Evolutionary conservation across 495 filamentous ascomycete species (phyloP).

Genomic region (Cryomyces minteri): DNA sequence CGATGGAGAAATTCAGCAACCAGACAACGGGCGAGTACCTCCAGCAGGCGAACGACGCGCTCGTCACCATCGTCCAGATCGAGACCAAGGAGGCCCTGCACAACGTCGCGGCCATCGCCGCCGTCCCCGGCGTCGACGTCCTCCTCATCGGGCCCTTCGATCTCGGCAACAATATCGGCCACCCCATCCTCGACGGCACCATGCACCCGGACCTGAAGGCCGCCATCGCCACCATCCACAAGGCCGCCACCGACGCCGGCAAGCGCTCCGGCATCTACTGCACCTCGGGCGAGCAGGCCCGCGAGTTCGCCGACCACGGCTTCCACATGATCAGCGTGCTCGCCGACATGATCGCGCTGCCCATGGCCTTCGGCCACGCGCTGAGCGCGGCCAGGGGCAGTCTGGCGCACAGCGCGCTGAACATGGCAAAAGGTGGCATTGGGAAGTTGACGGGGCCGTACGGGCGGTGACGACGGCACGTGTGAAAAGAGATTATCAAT

Average conservation of each 20-base stretch:
- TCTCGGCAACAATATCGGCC: slow-evolving; percentile 57
- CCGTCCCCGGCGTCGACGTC: slow-evolving; percentile 50
- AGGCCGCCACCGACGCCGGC: slow-evolving; percentile 43
- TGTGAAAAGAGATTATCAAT: too few species aligned
- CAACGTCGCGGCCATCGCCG: slow-evolving; percentile 50
- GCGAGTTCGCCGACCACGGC: slow-evolving; percentile 41
- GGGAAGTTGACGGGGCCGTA: neutral
- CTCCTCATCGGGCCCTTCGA: slow-evolving; percentile 69
- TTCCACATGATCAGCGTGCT: slow-evolving; percentile 52
- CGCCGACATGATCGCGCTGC: slow-evolving; percentile 1
- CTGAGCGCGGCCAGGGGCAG: slow-evolving; percentile 2
- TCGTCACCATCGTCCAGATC: slow-evolving; percentile 65
- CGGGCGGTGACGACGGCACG: neutral
- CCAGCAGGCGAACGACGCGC: slow-evolving; percentile 49
- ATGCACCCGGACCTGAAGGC: slow-evolving; percentile 45
- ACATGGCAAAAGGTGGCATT: neutral
- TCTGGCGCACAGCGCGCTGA: slow-evolving; percentile 1
- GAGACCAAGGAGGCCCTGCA: slow-evolving; percentile 61
- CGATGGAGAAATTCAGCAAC: slow-evolving; percentile 38
- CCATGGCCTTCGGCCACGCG: slow-evolving; percentile 3
- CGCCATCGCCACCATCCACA: slow-evolving; percentile 44
- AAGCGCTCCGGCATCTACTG: slow-evolving; percentile 71
- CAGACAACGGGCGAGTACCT: slow-evolving; percentile 45
- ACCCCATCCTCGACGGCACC: slow-evolving; percentile 41
- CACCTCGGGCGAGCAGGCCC: slow-evolving; percentile 44